Evolutionary conservation across 2,329 filamentous ascomycete genomes (phyloP), one percentile per base, ranked within the genome.

Genomic region (Hypoxylon sp.): DNA sequence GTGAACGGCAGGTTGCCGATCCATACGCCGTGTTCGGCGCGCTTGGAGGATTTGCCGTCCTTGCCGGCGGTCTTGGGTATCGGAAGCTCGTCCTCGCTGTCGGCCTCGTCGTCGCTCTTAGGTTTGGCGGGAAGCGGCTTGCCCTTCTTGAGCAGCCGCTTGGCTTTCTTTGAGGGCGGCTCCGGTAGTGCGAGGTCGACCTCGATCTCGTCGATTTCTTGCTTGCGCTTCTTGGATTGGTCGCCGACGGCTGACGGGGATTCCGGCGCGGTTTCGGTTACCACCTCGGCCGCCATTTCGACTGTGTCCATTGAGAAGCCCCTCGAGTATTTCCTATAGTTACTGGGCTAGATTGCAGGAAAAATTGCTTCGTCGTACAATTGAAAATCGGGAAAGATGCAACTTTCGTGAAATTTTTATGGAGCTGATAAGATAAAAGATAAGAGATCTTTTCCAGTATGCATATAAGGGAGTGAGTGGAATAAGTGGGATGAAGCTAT

Each of bases 1-100:
- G 86, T 87, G 82, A 94, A 99, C n/a, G 91, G 87, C 66, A 99
- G 80, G 78, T 99, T 99, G 72, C 96, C 95, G 71, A 99, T 92
- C 95, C 95, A 99, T 69, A 99, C 87, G 65, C 93, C 92, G 77
- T 93, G 89, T 17, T 91, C 88, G 8, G 93, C 95, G 62, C 92
- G 89, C 70, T 82, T 80, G 68, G 85, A 82, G 68, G 85, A 82
- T 56, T 84, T 81, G 53, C 76, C 74, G 39, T 76, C 72, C 59
- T 80, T 77, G 62, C 72, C 70, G 13, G 63, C 67, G 20, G 20
- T 56, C 17, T 74, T 72, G 0, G 72, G 70, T 10, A 73, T 44
- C 0, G 59, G 39, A 6, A 75, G 70, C 24, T 73, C 74, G 64
- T 81, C 72, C 10, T 77, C 74, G 2, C 58, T 55, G 54, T 80